phyloP scores from a whole-genome alignment of 768 basidiomycete genomes.

The Zangia roseola region DNA sequence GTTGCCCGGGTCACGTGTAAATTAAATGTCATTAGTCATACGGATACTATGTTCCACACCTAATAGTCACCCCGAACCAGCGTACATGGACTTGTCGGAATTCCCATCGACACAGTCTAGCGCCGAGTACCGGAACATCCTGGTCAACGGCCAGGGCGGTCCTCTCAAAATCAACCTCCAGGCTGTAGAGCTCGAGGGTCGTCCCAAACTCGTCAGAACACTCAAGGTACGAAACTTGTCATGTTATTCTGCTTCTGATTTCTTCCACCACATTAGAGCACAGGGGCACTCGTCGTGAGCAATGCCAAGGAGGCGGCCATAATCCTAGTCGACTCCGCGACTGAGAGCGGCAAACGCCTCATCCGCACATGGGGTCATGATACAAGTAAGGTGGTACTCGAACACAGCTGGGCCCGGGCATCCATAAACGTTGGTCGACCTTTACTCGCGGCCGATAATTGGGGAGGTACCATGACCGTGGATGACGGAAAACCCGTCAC shows the following conservation, averaged over 20 bases:
- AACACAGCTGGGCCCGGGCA: slow-evolving; percentile 50
- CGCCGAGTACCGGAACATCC: slow-evolving; percentile 28
- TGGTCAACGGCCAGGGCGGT: slow-evolving; percentile 39
- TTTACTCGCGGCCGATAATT: slow-evolving; percentile 48
- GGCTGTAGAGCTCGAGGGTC: slow-evolving; percentile 47
- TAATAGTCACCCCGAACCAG: not conserved
- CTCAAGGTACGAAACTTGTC: slow-evolving; percentile 40
- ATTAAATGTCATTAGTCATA: not conserved
- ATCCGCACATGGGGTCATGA: slow-evolving; percentile 60
- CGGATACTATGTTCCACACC: no score
- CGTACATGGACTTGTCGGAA: slow-evolving; percentile 20
- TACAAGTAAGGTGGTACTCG: slow-evolving; percentile 46
- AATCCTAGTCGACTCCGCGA: slow-evolving; percentile 56
- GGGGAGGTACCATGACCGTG: slow-evolving; percentile 44
- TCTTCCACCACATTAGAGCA: slow-evolving; percentile 39
- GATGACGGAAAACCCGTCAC: slow-evolving; percentile 35
- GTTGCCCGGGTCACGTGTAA: slow-evolving; percentile 12
- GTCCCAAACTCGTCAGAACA: slow-evolving; percentile 51
- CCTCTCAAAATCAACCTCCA: slow-evolving; percentile 57
- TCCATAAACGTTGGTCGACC: slow-evolving; percentile 44
- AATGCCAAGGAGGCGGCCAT: slow-evolving; percentile 53
- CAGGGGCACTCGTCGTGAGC: slow-evolving; percentile 52
- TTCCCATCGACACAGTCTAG: slow-evolving; percentile 13
- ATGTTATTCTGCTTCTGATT: not conserved
- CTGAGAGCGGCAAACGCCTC: slow-evolving; percentile 52